These are phyloP conservation scores for Diaporthe sp. DNA, from an alignment of 2,329 filamentous ascomycete species.

Conservation along the genomic window DNA sequence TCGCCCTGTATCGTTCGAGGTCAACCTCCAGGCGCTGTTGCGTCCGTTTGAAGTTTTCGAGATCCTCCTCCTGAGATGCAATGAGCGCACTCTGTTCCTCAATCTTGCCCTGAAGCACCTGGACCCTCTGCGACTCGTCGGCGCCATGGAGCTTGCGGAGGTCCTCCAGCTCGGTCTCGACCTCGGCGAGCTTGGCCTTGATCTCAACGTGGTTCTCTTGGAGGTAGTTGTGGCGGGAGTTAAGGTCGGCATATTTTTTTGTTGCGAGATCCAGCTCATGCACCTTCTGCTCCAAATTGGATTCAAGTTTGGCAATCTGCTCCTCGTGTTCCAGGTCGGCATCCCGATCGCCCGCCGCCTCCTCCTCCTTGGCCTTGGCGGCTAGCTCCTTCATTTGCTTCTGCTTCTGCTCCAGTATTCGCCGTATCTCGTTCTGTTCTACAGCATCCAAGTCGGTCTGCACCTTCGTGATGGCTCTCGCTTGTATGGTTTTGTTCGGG, in stretches of 20 bases:
- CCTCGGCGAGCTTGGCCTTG: constrained; percentile 72
- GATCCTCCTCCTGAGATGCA: constrained; percentile 76
- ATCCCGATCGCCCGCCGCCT: constrained; percentile 55
- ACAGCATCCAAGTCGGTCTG: constrained; percentile 49
- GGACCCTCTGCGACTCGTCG: constrained; percentile 66
- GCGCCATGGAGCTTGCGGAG: constrained; percentile 64
- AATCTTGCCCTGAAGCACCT: constrained; percentile 68
- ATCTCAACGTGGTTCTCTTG: constrained; percentile 76
- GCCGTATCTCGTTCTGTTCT: constrained; percentile 62
- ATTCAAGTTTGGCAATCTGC: constrained; percentile 64
- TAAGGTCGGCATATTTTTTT: constrained; percentile 71
- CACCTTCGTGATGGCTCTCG: constrained; percentile 50
- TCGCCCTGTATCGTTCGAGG: constrained; percentile 61
- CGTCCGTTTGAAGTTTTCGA: constrained; percentile 65
- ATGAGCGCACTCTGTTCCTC: constrained; percentile 81
- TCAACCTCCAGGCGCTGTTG: constrained; percentile 64
- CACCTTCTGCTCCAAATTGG: constrained; percentile 51
- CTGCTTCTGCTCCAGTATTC: constrained; percentile 63
- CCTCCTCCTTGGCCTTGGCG: constrained; percentile 43
- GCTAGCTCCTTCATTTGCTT: constrained; percentile 55
- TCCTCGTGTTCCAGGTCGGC: constrained; percentile 71
- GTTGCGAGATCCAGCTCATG: constrained; percentile 62
- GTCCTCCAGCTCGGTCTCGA: constrained; percentile 67
- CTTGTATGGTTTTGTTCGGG: constrained; percentile 46
- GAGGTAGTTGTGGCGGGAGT: constrained; percentile 71